Evolutionary conservation across 1,139 yeast genomes (phyloP).

Genomic region (Kurtzmaniella quercitrusa): DNA sequence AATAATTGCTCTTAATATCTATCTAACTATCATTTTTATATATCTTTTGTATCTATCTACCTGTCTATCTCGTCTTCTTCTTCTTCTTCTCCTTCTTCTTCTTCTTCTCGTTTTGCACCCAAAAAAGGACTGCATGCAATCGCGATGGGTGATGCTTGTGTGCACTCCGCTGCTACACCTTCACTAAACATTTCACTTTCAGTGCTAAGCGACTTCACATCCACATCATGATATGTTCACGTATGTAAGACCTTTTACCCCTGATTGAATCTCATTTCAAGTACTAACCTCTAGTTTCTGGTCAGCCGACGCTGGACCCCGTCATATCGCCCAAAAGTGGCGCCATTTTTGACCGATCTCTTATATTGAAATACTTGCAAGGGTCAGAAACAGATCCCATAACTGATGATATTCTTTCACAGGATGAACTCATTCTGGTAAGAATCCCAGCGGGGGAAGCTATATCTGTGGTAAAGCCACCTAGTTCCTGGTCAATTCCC

Average conservation of each 20-base stretch:
- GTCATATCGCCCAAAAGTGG: slow-evolving; percentile 77
- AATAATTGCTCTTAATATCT: too few relatives aligned
- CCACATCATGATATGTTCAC: slow-evolving; percentile 1
- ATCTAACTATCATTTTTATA: too few relatives aligned
- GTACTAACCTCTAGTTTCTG: slow-evolving; percentile 45
- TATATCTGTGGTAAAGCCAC: slow-evolving; percentile 43
- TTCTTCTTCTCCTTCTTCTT: too few relatives aligned
- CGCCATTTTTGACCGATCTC: slow-evolving; percentile 60
- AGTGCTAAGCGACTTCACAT: neutral
- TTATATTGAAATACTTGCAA: slow-evolving; percentile 58
- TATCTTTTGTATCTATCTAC: too few relatives aligned
- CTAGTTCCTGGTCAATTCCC: slow-evolving; percentile 69
- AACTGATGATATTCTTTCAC: slow-evolving; percentile 52
- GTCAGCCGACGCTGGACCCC: slow-evolving; percentile 62
- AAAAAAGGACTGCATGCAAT: neutral
- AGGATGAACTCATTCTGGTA: slow-evolving; percentile 51
- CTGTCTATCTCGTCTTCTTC: too few relatives aligned
- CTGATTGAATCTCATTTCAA: neutral
- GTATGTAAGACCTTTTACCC: slow-evolving; percentile 1
- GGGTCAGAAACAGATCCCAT: slow-evolving; percentile 77
- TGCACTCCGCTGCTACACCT: neutral
- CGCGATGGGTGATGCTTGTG: neutral
- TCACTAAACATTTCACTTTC: neutral
- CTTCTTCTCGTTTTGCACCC: neutral
- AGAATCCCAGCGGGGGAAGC: slow-evolving; percentile 12